Base-by-base conservation (phyloP, 345 rosid genomes). In the Pelargonium nanum region DNA sequence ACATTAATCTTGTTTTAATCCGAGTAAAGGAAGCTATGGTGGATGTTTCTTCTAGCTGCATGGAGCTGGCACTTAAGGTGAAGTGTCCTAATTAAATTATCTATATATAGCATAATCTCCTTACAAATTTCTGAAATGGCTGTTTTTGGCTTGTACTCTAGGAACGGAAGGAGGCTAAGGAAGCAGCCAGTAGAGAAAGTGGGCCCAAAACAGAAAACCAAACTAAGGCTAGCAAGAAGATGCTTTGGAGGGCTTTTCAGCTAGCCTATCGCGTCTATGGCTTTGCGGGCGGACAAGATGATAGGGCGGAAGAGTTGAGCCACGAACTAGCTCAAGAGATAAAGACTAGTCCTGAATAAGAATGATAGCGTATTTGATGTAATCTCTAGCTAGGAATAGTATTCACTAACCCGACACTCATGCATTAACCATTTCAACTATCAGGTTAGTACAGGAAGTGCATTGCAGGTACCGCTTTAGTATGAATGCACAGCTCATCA, bases 211-310 rank as follows among this genome's bases (percentile, higher is more conserved):
- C 30, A 19, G 44, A 55, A n/a, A 8, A 20, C 0, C 53, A 64
- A 61, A 24, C 24, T 12, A 61, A 55, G 45, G 70, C 66, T 34
- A 22, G 76, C 58, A 61, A 70, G 17, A 80, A 81, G 59, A 73
- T 78, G 72, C 78, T 85, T 22, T 83, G 84, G 91, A 74, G 77
- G 48, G 83, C 88, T 51, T 85, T 85, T 65, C 88, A 80, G 26
- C 74, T 85, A 45, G 91, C 84, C 51, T 85, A 77, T 68, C 70
- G 70, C 15, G 84, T 83, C 32, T 83, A 85, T 71, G 68, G 77
- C 45, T 85, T 83, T 65, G 91, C 88, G 19, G 88, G 88, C 19
- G 86, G 91, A 24, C 83, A 80, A 1, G 91, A 85, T 63, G 91
- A 85, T 57, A 70, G 84, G 53, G 86, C 84, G 19, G 86, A 85